phyloP scores from a whole-genome alignment of 345 rosid species.

The Trapa incisa region DNA sequence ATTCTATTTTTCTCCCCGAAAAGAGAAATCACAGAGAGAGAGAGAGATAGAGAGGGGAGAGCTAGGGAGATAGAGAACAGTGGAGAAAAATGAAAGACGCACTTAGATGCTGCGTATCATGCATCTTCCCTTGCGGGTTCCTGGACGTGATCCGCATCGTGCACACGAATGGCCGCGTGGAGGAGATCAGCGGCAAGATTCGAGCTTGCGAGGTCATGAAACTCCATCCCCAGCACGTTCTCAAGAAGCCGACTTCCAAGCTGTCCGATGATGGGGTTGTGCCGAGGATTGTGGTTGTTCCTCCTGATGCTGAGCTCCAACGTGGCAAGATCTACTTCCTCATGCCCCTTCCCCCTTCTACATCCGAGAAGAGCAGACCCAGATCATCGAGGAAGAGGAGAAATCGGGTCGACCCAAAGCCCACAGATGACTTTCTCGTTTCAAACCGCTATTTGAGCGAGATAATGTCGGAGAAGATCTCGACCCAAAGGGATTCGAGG shows the following conservation, averaged over 20 bases:
- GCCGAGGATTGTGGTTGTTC: constrained; percentile 71
- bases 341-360: constrained; percentile 40
- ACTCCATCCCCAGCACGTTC: constrained; percentile 70
- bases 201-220: constrained; percentile 71
- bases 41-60: not conserved
- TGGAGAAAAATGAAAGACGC: constrained; percentile 52
- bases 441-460: constrained; percentile 83
- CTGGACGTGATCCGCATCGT: constrained; percentile 90
- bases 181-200: constrained; percentile 77
- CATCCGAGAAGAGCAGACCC: constrained; percentile 13
- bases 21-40: not conserved
- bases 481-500: constrained; percentile 52
- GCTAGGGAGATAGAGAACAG: not conserved
- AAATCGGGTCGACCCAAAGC: not conserved
- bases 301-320: constrained; percentile 85
- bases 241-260: constrained; percentile 59
- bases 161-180: constrained; percentile 85
- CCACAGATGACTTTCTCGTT: constrained; percentile 16
- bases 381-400: not conserved
- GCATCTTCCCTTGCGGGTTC: constrained; percentile 95
- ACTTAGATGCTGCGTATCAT: constrained; percentile 83
- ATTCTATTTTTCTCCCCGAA: not conserved
- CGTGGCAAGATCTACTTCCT: constrained; percentile 95
- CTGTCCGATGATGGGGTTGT: constrained; percentile 31
- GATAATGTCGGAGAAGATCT: constrained; percentile 71